Base-by-base conservation (phyloP, 2,329 filamentous ascomycete species). In the Lasiodiplodia theobromae region DNA sequence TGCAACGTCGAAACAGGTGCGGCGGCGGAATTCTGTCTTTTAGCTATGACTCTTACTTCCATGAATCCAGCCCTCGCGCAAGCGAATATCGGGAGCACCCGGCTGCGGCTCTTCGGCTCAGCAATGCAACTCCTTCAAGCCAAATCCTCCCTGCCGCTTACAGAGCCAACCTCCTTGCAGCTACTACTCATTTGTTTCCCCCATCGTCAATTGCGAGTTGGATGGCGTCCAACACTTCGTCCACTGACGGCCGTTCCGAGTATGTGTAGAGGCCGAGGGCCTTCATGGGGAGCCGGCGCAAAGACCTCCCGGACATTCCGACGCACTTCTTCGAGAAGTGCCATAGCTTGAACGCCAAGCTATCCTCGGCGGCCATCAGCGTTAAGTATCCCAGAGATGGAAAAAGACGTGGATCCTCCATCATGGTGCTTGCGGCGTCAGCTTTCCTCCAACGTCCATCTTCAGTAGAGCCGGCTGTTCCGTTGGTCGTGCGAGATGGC, bases 321-420 rank as follows among this genome's bases (percentile, higher is more conserved):
- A 21, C 14, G 16, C 77, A 80, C 18, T 73, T 72, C 68, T 76
- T 69, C 7, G 80, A 74, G 11, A 82, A 70, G 1, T 60, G 58
- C 73, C 74, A 77, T 2, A 82, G 71, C 47, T 74, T 73, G 2
- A 70, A 68, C 14, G 74, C 76, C 0, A 75, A 72, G 38, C 75
- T 74, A 1, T 72, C 49, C n/a, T 52, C 31, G 1, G 47, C 60
- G 7, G 44, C 44, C 44, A 38, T 52, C n/a, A 64, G 8, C 44
- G 28, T 12, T 38, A 64, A 6, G 14, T 10, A 23, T 7, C 12
- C 18, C 21, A 64, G 12, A 5, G 71, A 71, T 8, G 78, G 77
- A 16, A 80, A 72, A 23, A 64, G 60, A 4, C 3, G 37, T 1
- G 44, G 49, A 14, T 71, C 53, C 12, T 44, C 51, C 14, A 68